phyloP scores from a whole-genome alignment of 371 early-diverging fungal genomes.

The Rhizopus arrhizus region DNA sequence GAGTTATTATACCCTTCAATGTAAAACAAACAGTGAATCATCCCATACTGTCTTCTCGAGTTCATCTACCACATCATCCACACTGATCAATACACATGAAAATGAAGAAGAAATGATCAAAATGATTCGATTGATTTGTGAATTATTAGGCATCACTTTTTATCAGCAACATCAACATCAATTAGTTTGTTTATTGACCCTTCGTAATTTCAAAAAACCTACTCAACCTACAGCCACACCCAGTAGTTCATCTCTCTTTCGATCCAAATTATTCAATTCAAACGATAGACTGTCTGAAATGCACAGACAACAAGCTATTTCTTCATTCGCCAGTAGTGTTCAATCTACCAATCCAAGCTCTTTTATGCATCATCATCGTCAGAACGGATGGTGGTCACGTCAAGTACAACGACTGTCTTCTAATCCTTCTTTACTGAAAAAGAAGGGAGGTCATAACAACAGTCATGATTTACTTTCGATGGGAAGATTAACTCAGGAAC shows the following conservation, averaged over 20 bases:
- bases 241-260: conserved; percentile 17
- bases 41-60: conserved; percentile 32
- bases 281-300: conserved; percentile 20
- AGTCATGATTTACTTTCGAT: conserved; percentile 25
- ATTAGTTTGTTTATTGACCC: conserved; percentile 42
- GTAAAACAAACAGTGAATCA: conserved; percentile 18
- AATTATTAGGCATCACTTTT: conserved; percentile 46
- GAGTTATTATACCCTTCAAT: conserved; percentile 46
- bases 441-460: conserved; percentile 1
- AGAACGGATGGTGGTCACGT: conserved; percentile 20
- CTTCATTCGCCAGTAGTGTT: conserved; percentile 14
- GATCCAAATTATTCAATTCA: conserved; percentile 24
- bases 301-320: conserved; percentile 3
- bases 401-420: conserved; percentile 26
- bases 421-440: conserved; percentile 10
- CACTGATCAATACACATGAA: conserved; percentile 19
- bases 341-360: conserved; percentile 11
- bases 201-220: conserved; percentile 32
- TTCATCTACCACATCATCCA: conserved; percentile 29
- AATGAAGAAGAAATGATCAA: conserved; percentile 37
- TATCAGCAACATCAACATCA: conserved; percentile 32
- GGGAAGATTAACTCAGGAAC: conserved; percentile 22
- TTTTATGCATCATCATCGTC: neutral
- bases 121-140: conserved; percentile 36
- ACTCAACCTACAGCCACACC: conserved; percentile 1